Evolutionary conservation across 208 protist genomes (phyloP).

Genomic region (Leishmania tarentolae): DNA sequence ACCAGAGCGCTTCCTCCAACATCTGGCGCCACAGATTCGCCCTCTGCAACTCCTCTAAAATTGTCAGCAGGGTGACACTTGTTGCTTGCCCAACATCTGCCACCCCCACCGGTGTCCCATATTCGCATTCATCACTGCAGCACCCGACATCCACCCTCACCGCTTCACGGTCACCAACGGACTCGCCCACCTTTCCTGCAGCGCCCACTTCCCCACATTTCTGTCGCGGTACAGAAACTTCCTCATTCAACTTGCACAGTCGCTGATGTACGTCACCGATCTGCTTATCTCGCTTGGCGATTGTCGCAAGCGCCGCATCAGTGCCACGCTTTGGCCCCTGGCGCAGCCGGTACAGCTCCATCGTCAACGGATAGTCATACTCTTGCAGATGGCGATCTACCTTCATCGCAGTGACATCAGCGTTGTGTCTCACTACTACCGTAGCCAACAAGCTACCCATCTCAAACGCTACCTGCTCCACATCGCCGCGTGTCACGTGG

Average conservation of each 20-base stretch:
- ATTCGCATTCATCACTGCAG: no score
- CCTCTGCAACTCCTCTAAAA: background rate
- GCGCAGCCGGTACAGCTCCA: background rate
- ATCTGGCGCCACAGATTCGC: slow-evolving; percentile 7
- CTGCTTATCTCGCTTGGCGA: background rate
- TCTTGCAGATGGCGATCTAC: background rate
- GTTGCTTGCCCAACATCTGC: background rate
- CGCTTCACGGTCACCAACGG: slow-evolving; percentile 4
- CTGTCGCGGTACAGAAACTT: background rate
- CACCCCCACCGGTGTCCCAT: no score
- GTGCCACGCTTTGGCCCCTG: background rate
- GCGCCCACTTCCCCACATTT: background rate
- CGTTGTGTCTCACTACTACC: background rate
- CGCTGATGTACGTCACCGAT: background rate
- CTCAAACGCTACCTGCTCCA: background rate
- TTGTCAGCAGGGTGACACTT: background rate
- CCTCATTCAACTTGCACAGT: background rate
- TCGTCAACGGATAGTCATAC: background rate
- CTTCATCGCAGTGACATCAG: background rate
- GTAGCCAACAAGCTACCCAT: background rate
- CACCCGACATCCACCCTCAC: slow-evolving; percentile 17
- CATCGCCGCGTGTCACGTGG: background rate
- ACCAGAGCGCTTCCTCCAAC: slow-evolving; percentile 1
- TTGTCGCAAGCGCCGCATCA: background rate
- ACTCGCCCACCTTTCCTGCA: background rate